Percentiles rank a stretch among this genome's conserved stretches.
Evolutionary conservation across 2,329 filamentous ascomycete species (phyloP).

Genomic region (Plectosphaerella plurivora): DNA sequence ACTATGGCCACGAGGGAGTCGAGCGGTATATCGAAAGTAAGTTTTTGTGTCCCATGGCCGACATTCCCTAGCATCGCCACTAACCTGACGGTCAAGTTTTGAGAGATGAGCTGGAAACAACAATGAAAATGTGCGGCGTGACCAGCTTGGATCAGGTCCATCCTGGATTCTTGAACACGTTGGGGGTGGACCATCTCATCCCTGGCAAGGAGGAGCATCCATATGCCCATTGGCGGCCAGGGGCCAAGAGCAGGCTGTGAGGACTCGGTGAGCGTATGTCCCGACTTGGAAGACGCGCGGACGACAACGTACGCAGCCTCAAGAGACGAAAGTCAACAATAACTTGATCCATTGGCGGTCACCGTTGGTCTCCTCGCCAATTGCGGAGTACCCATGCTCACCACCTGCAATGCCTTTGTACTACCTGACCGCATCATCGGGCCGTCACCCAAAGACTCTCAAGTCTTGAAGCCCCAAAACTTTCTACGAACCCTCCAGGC

Average conservation of each 20-base stretch:
- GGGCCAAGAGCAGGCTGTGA: slow-evolving; percentile 20
- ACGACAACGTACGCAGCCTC: too few species aligned
- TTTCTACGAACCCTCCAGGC: too few species aligned
- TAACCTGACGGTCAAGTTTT: slow-evolving; percentile 31
- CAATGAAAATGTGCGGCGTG: slow-evolving; percentile 62
- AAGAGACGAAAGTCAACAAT: too few species aligned
- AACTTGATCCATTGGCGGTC: too few species aligned
- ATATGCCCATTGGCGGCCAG: slow-evolving; percentile 35
- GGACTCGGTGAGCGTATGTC: neutral
- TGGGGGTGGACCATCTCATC: slow-evolving; percentile 42
- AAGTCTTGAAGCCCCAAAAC: too few species aligned
- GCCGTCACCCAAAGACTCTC: too few species aligned
- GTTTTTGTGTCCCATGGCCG: slow-evolving; percentile 14
- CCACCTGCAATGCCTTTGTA: too few species aligned
- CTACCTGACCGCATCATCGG: too few species aligned
- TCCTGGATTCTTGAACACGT: slow-evolving; percentile 55
- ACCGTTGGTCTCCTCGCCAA: too few species aligned
- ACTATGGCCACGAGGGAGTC: slow-evolving; percentile 57
- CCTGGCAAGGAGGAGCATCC: slow-evolving; percentile 37
- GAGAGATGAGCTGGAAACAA: slow-evolving; percentile 59
- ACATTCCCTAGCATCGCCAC: neutral
- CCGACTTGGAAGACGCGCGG: too few species aligned
- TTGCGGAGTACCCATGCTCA: too few species aligned
- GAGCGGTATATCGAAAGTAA: slow-evolving; percentile 47
- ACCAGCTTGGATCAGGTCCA: slow-evolving; percentile 56